These are phyloP conservation scores for Kitagawia praeruptora DNA, from an alignment of 129 eudicot genomes.

Conservation along the genomic window DNA sequence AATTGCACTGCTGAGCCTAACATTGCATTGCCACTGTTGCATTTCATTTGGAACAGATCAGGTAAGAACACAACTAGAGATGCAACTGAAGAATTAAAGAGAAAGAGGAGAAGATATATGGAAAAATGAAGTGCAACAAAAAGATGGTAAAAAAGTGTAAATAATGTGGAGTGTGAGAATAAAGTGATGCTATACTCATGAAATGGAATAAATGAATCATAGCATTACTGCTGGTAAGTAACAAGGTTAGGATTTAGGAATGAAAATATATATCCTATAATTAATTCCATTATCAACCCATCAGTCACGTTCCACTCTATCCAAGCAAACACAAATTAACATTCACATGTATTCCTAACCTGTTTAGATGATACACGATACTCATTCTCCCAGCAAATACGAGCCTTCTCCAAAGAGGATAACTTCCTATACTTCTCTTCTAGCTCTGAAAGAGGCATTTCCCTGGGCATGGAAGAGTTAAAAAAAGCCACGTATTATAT, in stretches of 20 bases:
- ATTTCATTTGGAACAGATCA: neutral
- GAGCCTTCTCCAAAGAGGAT: slow-evolving; percentile 60
- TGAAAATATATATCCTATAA: neutral
- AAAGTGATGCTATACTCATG: neutral
- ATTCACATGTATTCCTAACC: slow-evolving; percentile 31
- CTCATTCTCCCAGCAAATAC: slow-evolving; percentile 84
- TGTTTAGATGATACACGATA: slow-evolving; percentile 76
- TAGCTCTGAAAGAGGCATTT: slow-evolving; percentile 73
- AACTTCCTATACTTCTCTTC: slow-evolving; percentile 78
- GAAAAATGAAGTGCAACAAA: neutral
- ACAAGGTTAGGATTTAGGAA: neutral
- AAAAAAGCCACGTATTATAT: neutral
- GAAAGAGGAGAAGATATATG: neutral
- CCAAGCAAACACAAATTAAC: neutral
- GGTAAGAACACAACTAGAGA: neutral
- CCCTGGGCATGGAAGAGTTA: slow-evolving; percentile 44
- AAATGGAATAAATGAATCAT: neutral
- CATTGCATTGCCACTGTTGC: neutral
- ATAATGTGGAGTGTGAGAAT: neutral
- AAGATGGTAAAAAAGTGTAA: neutral
- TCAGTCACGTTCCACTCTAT: neutral
- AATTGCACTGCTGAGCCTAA: neutral
- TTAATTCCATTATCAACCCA: neutral
- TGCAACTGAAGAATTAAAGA: neutral
- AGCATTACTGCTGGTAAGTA: neutral